A percentile compares a stretch with the other conserved stretches of the same genome.
These are phyloP conservation scores for Colletotrichum salicis DNA, from an alignment of 2,329 filamentous ascomycete genomes.

Conservation along the genomic window DNA sequence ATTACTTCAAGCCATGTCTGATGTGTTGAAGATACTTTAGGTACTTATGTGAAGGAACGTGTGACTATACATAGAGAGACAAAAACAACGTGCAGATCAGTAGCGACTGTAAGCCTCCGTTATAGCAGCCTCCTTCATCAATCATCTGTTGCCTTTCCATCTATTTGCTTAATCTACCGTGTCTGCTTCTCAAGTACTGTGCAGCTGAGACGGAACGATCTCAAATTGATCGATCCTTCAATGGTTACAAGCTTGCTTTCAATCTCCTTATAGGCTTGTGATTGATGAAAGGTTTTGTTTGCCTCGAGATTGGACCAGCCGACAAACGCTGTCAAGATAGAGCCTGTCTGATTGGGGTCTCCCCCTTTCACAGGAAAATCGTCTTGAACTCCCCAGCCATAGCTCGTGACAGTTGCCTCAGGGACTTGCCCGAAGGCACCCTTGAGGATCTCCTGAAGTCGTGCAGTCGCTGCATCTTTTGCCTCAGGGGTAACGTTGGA, in stretches of 20 bases:
- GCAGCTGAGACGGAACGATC: neutral
- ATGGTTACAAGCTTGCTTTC: neutral
- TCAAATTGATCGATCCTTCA: neutral
- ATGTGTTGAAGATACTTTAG: too few relatives aligned
- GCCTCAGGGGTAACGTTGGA: constrained; percentile 2
- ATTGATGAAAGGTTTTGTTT: neutral
- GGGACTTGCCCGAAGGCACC: neutral
- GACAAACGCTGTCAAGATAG: neutral
- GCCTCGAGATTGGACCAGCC: constrained; percentile 2
- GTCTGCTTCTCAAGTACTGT: neutral
- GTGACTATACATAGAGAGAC: neutral
- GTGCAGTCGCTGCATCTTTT: constrained; percentile 4
- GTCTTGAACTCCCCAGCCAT: constrained; percentile 17
- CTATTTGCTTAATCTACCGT: neutral
- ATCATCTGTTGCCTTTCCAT: neutral
- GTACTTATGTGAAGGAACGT: neutral
- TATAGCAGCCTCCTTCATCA: neutral
- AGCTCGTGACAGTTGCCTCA: neutral
- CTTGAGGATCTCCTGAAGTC: constrained; percentile 29
- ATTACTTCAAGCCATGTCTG: too few relatives aligned
- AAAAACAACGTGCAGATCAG: neutral
- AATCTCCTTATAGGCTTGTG: neutral
- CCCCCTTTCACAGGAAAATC: constrained; percentile 10
- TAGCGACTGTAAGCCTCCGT: neutral
- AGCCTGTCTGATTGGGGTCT: neutral